These are phyloP conservation scores for Globisporangium heterothallicum DNA, from an alignment of 352 stramenopile species.

Conservation along the genomic window DNA sequence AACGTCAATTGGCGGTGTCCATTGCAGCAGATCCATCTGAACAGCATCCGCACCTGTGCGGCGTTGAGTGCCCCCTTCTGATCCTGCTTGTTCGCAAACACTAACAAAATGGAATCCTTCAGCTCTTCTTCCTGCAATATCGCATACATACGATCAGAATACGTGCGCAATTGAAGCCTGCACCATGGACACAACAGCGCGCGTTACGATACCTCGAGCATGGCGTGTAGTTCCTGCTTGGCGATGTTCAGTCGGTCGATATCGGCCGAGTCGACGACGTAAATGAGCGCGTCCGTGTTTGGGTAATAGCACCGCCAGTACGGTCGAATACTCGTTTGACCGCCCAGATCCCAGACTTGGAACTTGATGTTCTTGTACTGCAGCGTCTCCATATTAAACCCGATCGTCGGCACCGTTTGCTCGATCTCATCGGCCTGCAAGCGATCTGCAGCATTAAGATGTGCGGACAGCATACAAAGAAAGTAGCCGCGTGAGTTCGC, in stretches of 20 bases:
- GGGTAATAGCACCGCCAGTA: slow-evolving; percentile 99
- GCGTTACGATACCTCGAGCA: slow-evolving; percentile 87
- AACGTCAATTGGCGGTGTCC: too few species aligned
- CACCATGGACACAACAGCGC: not conserved
- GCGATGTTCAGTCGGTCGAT: slow-evolving; percentile 96
- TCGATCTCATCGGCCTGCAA: slow-evolving; percentile 93
- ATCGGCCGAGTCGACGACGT: slow-evolving; percentile 95
- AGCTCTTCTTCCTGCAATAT: slow-evolving; percentile 95
- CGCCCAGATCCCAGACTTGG: slow-evolving; percentile 99
- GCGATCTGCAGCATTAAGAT: too few species aligned
- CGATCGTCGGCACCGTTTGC: slow-evolving; percentile 99
- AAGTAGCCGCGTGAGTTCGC: not conserved
- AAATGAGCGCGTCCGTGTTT: slow-evolving; percentile 98
- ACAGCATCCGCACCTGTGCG: slow-evolving; percentile 52
- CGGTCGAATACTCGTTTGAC: slow-evolving; percentile 99
- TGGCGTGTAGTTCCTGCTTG: slow-evolving; percentile 96
- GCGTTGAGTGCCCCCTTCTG: slow-evolving; percentile 92
- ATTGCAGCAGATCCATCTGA: not conserved
- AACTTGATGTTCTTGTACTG: slow-evolving; percentile 94
- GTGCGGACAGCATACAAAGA: too few species aligned
- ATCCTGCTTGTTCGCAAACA: slow-evolving; percentile 99
- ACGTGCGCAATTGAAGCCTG: not conserved
- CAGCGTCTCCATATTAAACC: slow-evolving; percentile 94
- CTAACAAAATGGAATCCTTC: slow-evolving; percentile 97
- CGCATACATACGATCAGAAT: not conserved